Evolutionary conservation across 2,329 filamentous ascomycete genomes (phyloP).

Genomic region (Karstenula rhodostoma): DNA sequence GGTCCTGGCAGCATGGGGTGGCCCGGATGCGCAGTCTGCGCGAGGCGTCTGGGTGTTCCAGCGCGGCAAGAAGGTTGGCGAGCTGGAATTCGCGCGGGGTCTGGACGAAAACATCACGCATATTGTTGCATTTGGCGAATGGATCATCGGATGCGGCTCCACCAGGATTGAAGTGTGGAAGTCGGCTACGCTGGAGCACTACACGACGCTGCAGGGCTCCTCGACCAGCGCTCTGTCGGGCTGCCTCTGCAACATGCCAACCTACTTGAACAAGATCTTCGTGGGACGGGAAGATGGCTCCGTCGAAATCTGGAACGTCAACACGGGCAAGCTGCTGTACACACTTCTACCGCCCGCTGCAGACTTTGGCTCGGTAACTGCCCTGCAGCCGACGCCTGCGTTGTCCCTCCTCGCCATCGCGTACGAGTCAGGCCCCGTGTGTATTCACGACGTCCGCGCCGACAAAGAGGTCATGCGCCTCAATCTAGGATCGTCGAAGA

Average conservation of each 20-base stretch:
- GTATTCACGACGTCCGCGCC: conserved; percentile 81
- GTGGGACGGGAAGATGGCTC: conserved; percentile 86
- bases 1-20: conserved; percentile 90
- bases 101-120: conserved; percentile 76
- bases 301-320: conserved; percentile 97
- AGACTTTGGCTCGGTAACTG: conserved; percentile 82
- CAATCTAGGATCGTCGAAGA: conserved; percentile 68
- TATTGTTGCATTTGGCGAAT: conserved; percentile 85
- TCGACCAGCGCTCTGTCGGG: conserved; percentile 76
- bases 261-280: conserved; percentile 95
- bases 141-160: conserved; percentile 82
- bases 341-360: conserved; percentile 80
- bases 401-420: conserved; percentile 88
- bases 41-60: conserved; percentile 91
- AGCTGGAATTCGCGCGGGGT: conserved; percentile 73
- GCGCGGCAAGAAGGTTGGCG: conserved; percentile 82
- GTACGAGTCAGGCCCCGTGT: conserved; percentile 79
- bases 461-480: conserved; percentile 77
- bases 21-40: conserved; percentile 58
- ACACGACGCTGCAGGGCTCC: conserved; percentile 76
- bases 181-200: conserved; percentile 81
- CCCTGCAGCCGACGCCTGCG: conserved; percentile 82
- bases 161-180: conserved; percentile 91
- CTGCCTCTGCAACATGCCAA: conserved; percentile 86
- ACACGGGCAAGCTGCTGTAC: conserved; percentile 88